Percentiles rank a stretch among this genome's conserved stretches.
These are phyloP conservation scores for Exophiala viscosa DNA, from an alignment of 2,329 filamentous ascomycete genomes.

Conservation along the genomic window DNA sequence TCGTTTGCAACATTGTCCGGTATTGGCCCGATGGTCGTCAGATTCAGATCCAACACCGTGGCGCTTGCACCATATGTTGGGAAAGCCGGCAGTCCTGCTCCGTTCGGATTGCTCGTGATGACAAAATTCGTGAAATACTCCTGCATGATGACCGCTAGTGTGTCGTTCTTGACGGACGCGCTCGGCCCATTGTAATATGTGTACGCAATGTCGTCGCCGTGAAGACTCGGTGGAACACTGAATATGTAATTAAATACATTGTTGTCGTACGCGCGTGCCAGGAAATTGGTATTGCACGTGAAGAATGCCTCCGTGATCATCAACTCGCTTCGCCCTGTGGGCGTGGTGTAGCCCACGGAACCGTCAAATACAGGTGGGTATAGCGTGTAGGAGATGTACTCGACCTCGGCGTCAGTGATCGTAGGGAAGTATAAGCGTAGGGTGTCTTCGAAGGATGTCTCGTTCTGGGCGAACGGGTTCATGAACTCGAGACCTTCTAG, in stretches of 20 bases:
- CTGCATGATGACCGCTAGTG: constrained; percentile 6
- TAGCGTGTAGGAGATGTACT: constrained; percentile 45
- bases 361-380: constrained; percentile 52
- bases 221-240: constrained; percentile 50
- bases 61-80: constrained; percentile 44
- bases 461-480: constrained; percentile 31
- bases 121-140: constrained; percentile 38
- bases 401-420: constrained; percentile 31
- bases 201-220: constrained; percentile 51
- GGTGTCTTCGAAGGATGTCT: constrained; percentile 21
- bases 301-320: constrained; percentile 45
- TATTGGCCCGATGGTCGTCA: constrained; percentile 40
- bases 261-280: constrained; percentile 48
- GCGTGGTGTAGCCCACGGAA: constrained; percentile 43
- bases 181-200: constrained; percentile 47
- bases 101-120: constrained; percentile 34
- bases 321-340: constrained; percentile 42
- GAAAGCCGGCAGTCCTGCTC: constrained; percentile 40
- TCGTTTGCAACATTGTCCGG: constrained; percentile 46
- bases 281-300: constrained; percentile 52
- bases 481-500: constrained; percentile 43
- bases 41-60: constrained; percentile 44
- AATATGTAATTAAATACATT: constrained; percentile 53
- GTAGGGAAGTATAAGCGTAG: constrained; percentile 30
- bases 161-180: constrained; percentile 25